Base-by-base conservation (phyloP, 2,329 filamentous ascomycete genomes). In the Colletotrichum eleusines region DNA sequence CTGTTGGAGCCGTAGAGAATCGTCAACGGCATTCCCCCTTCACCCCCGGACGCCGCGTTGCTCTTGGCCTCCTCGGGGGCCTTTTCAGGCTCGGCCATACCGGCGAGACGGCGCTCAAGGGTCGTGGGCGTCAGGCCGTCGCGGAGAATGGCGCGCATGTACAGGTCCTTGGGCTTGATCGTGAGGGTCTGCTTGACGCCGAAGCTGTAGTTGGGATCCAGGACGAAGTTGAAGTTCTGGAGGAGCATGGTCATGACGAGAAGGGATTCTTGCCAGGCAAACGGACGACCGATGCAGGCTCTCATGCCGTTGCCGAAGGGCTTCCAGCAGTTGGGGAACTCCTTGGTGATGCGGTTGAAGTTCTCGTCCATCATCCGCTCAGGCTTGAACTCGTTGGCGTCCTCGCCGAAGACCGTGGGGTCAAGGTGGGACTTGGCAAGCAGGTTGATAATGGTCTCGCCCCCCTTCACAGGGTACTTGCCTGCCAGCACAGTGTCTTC, bases 1-100 rank as follows among this genome's bases (percentile, higher is more conserved):
- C 87, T 88, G 75, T 92, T 92, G 31, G 89, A 90, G 3, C 91
- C 91, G 74, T 91, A 93, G n/a, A 90, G 84, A 35, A 93, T 86
- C 20, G 85, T 86, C 74, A 93, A 77, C 0, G 80, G 81, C 70
- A 79, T 80, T 1, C 77, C 78, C 33, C 66, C 66, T 51, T 51
- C 62, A 54, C 8, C 54, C 6, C 48, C 20, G 12, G 20, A 28
- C 1, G 74, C 35, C 1, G 72, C 42, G 1, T 73, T 73, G 28
- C 35, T 28, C 31, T 53, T 57, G 1, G 31, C 31, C 1, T 51
- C 26, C 6, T 38, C 20, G 6, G 20, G 18, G 4, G 40, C 20
- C 54, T 63, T 65, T 38, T 72, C 66, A 9, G 59, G 66, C 61
- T 60, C 60, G 14, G 65, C 59, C 48, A 72, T 59, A 16, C 81